Percentiles rank a stretch among this genome's conserved stretches.
Evolutionary conservation across 2,329 filamentous ascomycete species (phyloP).

Genomic region (Diaporthe sp.): DNA sequence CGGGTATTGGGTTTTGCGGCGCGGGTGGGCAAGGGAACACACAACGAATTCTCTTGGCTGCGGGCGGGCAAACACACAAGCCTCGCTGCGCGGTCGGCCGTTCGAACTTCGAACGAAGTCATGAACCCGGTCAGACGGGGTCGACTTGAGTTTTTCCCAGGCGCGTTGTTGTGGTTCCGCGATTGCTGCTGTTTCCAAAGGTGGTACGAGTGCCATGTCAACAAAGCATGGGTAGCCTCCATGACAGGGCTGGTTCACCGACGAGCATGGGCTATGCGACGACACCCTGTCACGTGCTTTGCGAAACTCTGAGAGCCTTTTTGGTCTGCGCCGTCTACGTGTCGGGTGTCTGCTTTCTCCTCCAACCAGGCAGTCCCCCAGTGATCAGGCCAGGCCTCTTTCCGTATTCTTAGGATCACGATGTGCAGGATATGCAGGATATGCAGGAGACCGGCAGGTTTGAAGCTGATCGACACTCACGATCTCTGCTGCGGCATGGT

Average conservation of each 20-base stretch:
- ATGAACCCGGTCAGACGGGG: conserved; percentile 5
- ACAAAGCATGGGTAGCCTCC: conserved; percentile 4
- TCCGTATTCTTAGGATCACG: conserved; percentile 10
- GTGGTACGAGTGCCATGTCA: conserved; percentile 1
- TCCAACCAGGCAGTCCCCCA: neutral
- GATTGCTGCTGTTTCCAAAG: neutral
- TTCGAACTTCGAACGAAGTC: conserved; percentile 1
- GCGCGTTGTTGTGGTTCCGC: conserved; percentile 8
- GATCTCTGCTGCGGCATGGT: conserved; percentile 30
- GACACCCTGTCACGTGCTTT: conserved; percentile 21
- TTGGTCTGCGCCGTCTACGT: neutral
- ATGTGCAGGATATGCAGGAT: conserved; percentile 21
- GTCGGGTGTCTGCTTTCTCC: neutral
- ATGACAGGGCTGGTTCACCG: neutral
- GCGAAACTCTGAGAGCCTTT: neutral
- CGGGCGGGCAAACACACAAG: conserved; percentile 6
- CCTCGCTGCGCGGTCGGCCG: neutral
- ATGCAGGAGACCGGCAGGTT: conserved; percentile 16
- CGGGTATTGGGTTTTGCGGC: neutral
- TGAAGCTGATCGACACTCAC: conserved; percentile 17
- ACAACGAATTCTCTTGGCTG: conserved; percentile 4
- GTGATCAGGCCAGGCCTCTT: neutral
- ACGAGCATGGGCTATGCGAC: neutral
- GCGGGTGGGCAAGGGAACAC: neutral
- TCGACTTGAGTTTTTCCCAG: neutral